Base-by-base conservation (phyloP, 169 alveolate genomes). In the Cryptosporidium ubiquitum region DNA sequence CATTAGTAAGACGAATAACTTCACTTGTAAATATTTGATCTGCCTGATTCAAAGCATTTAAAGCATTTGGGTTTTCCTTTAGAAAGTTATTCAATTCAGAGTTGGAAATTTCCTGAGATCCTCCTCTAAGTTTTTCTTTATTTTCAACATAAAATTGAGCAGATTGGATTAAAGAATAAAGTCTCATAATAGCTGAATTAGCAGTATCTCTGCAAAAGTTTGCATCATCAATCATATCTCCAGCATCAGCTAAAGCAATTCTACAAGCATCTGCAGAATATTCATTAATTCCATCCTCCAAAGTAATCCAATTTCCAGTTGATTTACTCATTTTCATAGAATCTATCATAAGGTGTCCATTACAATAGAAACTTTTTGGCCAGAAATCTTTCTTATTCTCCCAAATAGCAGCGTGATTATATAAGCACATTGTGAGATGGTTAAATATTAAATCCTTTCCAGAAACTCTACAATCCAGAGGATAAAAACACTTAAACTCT, bases 361-460 rank as follows among this genome's bases (percentile, higher is more conserved):
- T 98, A 92, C 99, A 97, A 93, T 96, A 97, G 92, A 96, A 97
- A 2, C 98, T 94, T 91, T 96, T 92, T 26, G 95, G 95, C 95
- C 95, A 92, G 26, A 71, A 85, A 26, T 69, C 75, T 40, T 69
- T 85, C 42, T 94, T 68, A 18, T 96, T 96, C 33, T 95, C 94
- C 99, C 99, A 99, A 4, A 99, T 96, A 12, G 99, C 99, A n/a
- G 98, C 99, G 92, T 99, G 99, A 91, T 97, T 97, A 94, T 97
- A 99, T 52, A 98, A 94, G 55, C 98, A 94, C 99, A 99, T 98
- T 3, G 99, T 97, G 92, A 99, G 94, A 91, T 99, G 99, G 92
- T 99, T 99, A 85, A 97, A 97, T 31, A 99, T 97, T 86, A 99
- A 93, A 92, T 99, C 99, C 92, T 99, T 99, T 42, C 99, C 99